phyloP scores from a whole-genome alignment of 805 yeast species.

The Candida orba region DNA sequence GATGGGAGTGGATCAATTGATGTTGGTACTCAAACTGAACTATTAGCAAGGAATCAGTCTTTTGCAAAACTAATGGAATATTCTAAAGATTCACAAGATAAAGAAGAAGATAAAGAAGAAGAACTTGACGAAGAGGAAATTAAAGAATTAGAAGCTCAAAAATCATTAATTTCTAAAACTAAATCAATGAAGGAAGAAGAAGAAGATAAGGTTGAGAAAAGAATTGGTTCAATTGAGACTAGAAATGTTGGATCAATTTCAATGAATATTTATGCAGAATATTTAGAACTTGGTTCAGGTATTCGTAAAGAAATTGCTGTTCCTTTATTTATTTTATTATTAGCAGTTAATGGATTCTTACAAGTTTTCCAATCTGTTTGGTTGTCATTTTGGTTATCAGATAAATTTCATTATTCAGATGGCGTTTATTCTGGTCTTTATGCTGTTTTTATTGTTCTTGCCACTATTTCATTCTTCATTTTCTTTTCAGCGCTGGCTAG shows the following conservation, averaged over 20 bases:
- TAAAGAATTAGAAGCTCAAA: conserved; percentile 17
- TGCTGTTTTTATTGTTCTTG: conserved; percentile 47
- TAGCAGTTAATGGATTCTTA: conserved; percentile 37
- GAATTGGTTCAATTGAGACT: conserved; percentile 8
- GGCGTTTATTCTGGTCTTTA: conserved; percentile 60
- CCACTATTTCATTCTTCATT: conserved; percentile 41
- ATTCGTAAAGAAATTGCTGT: conserved; percentile 24
- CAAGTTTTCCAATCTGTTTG: conserved; percentile 58
- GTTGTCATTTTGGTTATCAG: conserved; percentile 70
- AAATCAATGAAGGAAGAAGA: conserved; percentile 12
- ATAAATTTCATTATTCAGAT: conserved; percentile 38
- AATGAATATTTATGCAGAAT: conserved; percentile 31
- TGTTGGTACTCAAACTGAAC: conserved; percentile 53
- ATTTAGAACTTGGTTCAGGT: conserved; percentile 43
- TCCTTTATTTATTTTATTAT: conserved; percentile 22
- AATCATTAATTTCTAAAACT: conserved; percentile 17
- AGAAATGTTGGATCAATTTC: conserved; percentile 18
- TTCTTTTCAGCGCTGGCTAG: conserved; percentile 48
- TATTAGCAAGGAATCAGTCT: conserved; percentile 35
- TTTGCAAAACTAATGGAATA: conserved; percentile 48
- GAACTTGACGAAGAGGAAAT: conserved; percentile 23
- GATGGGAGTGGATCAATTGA: conserved; percentile 56
- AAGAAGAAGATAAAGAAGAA: conserved; percentile 21
- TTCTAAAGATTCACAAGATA: conserved; percentile 27
- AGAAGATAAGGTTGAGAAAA: not conserved